phyloP scores from a whole-genome alignment of 345 rosid species.

The Kandelia obovata region DNA sequence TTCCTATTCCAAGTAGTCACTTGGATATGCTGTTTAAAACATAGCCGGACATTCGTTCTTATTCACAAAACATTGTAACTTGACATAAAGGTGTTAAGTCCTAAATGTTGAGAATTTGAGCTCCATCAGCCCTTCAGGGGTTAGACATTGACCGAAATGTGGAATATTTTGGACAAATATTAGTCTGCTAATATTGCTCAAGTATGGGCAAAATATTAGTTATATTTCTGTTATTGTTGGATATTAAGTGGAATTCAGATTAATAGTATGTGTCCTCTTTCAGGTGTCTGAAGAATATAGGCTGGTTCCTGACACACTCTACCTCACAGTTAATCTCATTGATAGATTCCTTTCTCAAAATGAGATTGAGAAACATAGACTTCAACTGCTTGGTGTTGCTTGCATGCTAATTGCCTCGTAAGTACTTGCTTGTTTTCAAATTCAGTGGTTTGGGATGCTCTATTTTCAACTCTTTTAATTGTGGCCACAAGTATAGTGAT shows the following conservation, averaged over 20 bases:
- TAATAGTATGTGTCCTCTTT: slow-evolving; percentile 19
- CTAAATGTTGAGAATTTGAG: background rate
- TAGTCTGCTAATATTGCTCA: background rate
- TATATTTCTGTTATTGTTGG: background rate
- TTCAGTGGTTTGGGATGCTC: background rate
- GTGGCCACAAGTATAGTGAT: no score
- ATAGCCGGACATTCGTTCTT: no score
- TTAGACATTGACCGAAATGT: background rate
- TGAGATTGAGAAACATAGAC: slow-evolving; percentile 70
- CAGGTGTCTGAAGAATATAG: slow-evolving; percentile 92
- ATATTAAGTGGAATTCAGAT: slow-evolving; percentile 2
- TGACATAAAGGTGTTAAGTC: background rate
- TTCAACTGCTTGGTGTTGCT: slow-evolving; percentile 87
- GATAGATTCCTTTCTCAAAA: slow-evolving; percentile 78
- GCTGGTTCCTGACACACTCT: slow-evolving; percentile 87
- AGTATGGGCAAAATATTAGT: background rate
- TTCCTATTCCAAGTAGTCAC: no score
- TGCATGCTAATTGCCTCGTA: slow-evolving; percentile 99
- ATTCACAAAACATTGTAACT: no score
- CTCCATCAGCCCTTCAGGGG: background rate
- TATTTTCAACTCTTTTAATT: background rate
- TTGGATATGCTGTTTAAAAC: no score
- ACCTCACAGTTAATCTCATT: slow-evolving; percentile 84
- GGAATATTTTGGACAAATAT: background rate
- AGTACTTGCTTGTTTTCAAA: slow-evolving; percentile 31